Base-by-base conservation (phyloP, 305 asterid genomes). In the Fraxinus platypoda region DNA sequence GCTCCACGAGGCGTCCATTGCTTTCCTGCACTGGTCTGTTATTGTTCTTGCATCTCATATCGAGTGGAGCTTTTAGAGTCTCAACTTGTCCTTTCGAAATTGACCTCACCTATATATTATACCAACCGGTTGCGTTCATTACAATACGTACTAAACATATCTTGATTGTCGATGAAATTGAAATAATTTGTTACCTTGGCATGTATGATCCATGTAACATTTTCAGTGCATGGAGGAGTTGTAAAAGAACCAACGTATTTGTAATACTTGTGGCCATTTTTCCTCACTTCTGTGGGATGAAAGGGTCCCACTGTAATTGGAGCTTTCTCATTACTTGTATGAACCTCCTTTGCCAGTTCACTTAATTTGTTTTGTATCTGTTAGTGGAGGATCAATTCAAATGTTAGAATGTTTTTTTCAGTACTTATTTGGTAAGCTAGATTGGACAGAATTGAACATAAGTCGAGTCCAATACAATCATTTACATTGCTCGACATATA, bases 151-250 rank as follows among this genome's bases (percentile, higher is more conserved):
- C 75, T 17, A 31, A n/a, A 59, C 34, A 41, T 43, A 37, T 21
- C 78, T n/a, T 6, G 21, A 38, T 1, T 31, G 33, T 49, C 2
- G 34, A 46, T 25, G 31, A 66, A 77, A 13, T 30, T 52, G 35
- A n/a, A 78, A 23, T 34, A 37, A 76, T 12, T 76, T 26, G 23
- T 23, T 12, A 89, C 95, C 93, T 86, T 88, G 84, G 83, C 90
- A 78, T 89, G 88, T 79, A 93, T 85, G 84, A 82, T 41, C 89
- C 91, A 89, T 31, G 83, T 77, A 68, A 93, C 92, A 86, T 78
- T 41, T 78, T 93, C 91, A 3, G 90, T 62, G 87, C 94, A 93
- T n/a, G 97, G 97, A 57, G 97, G 97, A 21, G 91, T 88, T 75
- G 93, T 93, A 41, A 86, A 88, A 76, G 94, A 92, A 73, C 97